These are phyloP conservation scores for Entoloma clypeatum DNA, from an alignment of 1,284 basidiomycete species.

Conservation along the genomic window DNA sequence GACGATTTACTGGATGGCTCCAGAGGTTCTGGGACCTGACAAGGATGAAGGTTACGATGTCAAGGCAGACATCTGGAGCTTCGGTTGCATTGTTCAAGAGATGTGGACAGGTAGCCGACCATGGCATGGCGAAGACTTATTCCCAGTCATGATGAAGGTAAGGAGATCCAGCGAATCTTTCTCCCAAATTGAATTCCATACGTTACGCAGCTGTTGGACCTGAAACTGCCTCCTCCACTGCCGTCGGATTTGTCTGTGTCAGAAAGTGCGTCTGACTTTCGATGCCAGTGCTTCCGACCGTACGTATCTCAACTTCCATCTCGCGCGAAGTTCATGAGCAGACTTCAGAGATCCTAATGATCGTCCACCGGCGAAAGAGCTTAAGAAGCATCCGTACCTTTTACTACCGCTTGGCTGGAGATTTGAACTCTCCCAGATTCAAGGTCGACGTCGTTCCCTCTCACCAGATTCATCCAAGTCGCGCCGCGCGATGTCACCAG, in stretches of 20 bases:
- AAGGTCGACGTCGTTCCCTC: conserved; percentile 8
- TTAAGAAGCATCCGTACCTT: conserved; percentile 80
- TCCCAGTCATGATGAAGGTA: conserved; percentile 39
- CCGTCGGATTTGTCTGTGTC: conserved; percentile 72
- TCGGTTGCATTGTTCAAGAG: conserved; percentile 76
- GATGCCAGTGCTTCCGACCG: conserved; percentile 81
- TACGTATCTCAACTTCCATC: conserved; percentile 31
- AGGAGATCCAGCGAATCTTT: conserved; percentile 1
- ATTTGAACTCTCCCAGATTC: conserved; percentile 43
- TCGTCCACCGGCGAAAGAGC: conserved; percentile 74
- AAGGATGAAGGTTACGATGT: conserved; percentile 52
- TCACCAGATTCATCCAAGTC: conserved; percentile 13
- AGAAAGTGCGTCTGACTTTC: conserved; percentile 71
- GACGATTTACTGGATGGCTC: conserved; percentile 81
- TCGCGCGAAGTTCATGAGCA: conserved; percentile 5
- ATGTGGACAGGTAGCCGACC: conserved; percentile 76
- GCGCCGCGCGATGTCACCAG: too few relatives aligned
- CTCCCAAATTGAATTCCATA: conserved; percentile 1
- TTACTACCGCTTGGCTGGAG: conserved; percentile 62
- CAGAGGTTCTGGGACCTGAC: conserved; percentile 50
- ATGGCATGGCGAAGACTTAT: conserved; percentile 45
- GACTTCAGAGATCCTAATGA: conserved; percentile 64
- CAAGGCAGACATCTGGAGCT: conserved; percentile 76
- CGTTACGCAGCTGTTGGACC: conserved; percentile 56
- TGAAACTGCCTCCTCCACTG: conserved; percentile 77